Base-by-base conservation (phyloP, 768 basidiomycete genomes). In the Saitozyma sp. region DNA sequence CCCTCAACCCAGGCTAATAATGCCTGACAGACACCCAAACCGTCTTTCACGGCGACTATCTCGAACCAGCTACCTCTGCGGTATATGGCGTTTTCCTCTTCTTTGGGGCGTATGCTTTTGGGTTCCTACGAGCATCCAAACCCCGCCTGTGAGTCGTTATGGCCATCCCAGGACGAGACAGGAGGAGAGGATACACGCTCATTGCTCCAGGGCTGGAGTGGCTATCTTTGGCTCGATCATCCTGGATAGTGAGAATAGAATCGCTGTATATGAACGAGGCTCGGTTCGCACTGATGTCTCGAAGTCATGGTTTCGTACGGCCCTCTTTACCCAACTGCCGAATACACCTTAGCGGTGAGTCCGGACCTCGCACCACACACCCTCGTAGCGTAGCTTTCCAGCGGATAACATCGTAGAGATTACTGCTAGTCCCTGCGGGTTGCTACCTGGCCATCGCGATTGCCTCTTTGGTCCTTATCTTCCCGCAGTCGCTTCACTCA, bases 401-500 rank as follows among this genome's bases (percentile, higher is more conserved):
- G 20, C 13, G 42, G 82, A 54, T 0, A 40, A 39, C 46, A 48
- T 39, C 56, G 6, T 13, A 49, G 54, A 74, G 74, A 53, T 62
- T 60, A 64, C 68, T 84, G 43, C 72, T 84, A 39, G 82, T 83
- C 13, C 84, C 85, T 0, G 79, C 83, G 2, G 76, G 79, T 2
- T 81, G 74, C 58, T 86, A 83, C 76, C 73, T 83, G 50, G 85
- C 79, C 17, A 84, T 85, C 54, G 84, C 80, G 0, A 37, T 84
- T 16, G 78, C 82, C 6, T 70, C 80, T 2, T 82, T 83, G 8
- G 55, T 83, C 8, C 69, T 85, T 56, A 76, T 86, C 54, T 87
- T 86, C 73, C 86, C 86, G 8, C 82, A 84, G 66, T 82, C 84
- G 0, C 76, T 85, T 56, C 82, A 83, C 60, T 83, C 84, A 37